phyloP scores from a whole-genome alignment of 2,329 filamentous ascomycete genomes.

The Myriosclerotinia curreyana region DNA sequence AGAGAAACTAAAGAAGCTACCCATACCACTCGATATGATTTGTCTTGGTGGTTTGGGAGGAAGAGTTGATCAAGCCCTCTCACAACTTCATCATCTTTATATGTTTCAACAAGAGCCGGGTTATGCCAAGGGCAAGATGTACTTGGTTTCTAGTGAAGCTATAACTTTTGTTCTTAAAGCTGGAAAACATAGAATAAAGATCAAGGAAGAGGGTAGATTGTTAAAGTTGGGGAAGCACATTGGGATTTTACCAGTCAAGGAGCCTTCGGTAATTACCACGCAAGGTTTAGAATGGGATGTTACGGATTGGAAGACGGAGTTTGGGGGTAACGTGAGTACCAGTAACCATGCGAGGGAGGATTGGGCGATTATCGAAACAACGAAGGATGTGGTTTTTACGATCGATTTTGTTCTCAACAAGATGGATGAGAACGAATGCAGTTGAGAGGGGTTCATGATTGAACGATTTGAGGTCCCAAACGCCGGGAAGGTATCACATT shows the following conservation, averaged over 20 bases:
- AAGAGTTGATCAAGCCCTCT: constrained; percentile 87
- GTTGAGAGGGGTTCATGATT: not conserved
- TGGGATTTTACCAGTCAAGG: constrained; percentile 81
- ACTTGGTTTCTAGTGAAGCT: constrained; percentile 74
- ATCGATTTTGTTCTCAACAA: constrained; percentile 50
- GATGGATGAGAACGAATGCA: not conserved
- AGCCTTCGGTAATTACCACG: constrained; percentile 75
- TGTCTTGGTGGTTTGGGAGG: constrained; percentile 83
- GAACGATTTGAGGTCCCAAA: not conserved
- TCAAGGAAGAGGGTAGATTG: constrained; percentile 39
- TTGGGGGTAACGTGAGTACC: constrained; percentile 72
- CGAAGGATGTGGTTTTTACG: constrained; percentile 68
- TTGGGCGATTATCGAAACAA: constrained; percentile 59
- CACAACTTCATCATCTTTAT: constrained; percentile 82
- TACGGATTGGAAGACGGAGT: constrained; percentile 70
- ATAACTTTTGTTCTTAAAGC: constrained; percentile 76
- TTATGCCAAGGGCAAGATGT: constrained; percentile 59
- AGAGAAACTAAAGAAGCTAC: constrained; percentile 24
- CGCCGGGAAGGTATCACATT: not conserved
- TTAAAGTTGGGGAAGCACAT: constrained; percentile 61
- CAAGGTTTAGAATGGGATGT: constrained; percentile 90
- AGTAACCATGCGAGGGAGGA: constrained; percentile 72
- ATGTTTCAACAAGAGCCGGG: constrained; percentile 53
- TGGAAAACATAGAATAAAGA: constrained; percentile 65
- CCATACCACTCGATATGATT: constrained; percentile 59